phyloP scores from a whole-genome alignment of 2,329 filamentous ascomycete genomes.

The Ascomycota sp. region DNA sequence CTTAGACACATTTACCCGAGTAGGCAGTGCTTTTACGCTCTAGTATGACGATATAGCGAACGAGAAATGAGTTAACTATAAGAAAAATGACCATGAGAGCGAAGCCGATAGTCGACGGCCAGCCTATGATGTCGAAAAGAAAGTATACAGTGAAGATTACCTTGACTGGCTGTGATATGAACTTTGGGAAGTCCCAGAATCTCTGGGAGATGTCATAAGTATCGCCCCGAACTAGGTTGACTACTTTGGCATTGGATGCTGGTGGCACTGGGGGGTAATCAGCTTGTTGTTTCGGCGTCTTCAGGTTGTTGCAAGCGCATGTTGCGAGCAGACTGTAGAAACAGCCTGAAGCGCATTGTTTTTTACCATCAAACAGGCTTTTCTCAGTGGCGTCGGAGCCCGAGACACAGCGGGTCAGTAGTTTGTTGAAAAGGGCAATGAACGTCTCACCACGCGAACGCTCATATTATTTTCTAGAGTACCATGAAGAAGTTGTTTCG shows the following conservation, averaged over 20 bases:
- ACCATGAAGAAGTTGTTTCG: constrained; percentile 41
- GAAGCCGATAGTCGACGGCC: constrained; percentile 56
- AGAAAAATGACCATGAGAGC: constrained; percentile 50
- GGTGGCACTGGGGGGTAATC: constrained; percentile 8
- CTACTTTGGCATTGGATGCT: constrained; percentile 74
- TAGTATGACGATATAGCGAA: constrained; percentile 43
- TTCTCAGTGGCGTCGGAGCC: constrained; percentile 18
- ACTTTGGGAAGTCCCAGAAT: constrained; percentile 71
- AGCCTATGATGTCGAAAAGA: constrained; percentile 55
- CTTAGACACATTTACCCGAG: constrained; percentile 60
- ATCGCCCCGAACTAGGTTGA: constrained; percentile 69
- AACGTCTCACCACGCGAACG: constrained; percentile 53
- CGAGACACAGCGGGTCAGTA: constrained; percentile 16
- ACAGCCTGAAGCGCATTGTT: neutral
- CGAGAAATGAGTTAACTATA: constrained; percentile 44
- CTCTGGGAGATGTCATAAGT: constrained; percentile 66
- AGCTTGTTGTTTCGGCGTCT: constrained; percentile 1
- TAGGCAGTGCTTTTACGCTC: constrained; percentile 52
- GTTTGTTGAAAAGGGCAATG: constrained; percentile 16
- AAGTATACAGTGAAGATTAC: constrained; percentile 47
- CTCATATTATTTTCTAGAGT: constrained; percentile 66
- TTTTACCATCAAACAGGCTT: constrained; percentile 5
- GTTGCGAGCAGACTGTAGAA: constrained; percentile 4
- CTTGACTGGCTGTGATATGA: constrained; percentile 58
- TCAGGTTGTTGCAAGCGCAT: constrained; percentile 6